A percentile compares a stretch with the other conserved stretches of the same genome.
phyloP scores from a whole-genome alignment of 768 basidiomycete genomes.

The Naganishia antarctica region DNA sequence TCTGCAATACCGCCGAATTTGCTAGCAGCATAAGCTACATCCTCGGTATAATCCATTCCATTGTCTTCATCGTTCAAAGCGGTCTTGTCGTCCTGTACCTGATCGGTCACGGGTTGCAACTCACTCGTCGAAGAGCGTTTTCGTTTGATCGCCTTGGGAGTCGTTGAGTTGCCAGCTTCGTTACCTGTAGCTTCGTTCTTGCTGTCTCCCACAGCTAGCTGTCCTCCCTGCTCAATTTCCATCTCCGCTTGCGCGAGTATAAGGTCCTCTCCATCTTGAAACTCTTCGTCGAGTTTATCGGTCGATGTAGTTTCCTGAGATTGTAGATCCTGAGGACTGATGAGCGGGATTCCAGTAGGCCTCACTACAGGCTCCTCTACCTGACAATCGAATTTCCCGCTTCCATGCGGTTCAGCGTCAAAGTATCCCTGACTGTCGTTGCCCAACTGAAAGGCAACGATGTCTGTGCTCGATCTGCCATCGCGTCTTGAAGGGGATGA shows the following conservation, averaged over 20 bases:
- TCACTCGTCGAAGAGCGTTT: conserved; percentile 3
- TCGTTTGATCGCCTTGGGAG: not conserved
- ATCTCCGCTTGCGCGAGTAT: not conserved
- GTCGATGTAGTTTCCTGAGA: conserved; percentile 15
- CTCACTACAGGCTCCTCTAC: not conserved
- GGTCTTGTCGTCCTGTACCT: not conserved
- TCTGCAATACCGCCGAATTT: conserved; percentile 78
- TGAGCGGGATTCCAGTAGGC: not conserved
- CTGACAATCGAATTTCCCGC: not conserved
- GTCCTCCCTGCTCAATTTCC: not conserved
- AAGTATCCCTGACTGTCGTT: not conserved
- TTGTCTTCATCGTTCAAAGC: not conserved
- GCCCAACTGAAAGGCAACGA: not conserved
- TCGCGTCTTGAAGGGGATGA: conserved; percentile 5
- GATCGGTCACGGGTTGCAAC: not conserved
- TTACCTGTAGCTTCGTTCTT: not conserved
- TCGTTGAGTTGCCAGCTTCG: not conserved
- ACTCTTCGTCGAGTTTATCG: conserved; percentile 6
- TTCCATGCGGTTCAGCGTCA: not conserved
- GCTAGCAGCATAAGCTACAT: conserved; percentile 62
- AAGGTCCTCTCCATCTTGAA: not conserved
- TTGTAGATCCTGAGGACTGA: not conserved
- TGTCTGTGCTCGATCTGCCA: conserved; percentile 13
- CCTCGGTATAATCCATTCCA: conserved; percentile 34
- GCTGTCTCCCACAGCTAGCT: not conserved